Conservation (phyloP, 345 rosid genomes). For the Sonneratia caseolaris region DNA sequence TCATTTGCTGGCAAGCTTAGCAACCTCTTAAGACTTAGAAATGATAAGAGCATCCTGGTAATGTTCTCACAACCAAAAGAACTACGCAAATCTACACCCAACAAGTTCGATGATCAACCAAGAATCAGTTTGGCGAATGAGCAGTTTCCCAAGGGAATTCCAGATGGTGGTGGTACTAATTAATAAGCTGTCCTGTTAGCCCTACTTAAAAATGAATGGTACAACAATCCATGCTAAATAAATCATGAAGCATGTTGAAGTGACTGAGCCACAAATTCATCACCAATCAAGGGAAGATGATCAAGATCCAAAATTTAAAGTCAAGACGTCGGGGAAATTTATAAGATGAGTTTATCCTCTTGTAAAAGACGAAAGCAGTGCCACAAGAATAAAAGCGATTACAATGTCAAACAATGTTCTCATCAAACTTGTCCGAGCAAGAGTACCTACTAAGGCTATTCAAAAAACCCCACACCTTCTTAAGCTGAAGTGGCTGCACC, state of each 20-base stretch:
- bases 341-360: not conserved
- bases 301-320: not conserved
- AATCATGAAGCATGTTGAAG: not conserved
- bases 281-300: not conserved
- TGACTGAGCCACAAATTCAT: not conserved
- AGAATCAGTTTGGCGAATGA: too few relatives aligned
- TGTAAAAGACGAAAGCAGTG: not conserved
- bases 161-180: too few relatives aligned
- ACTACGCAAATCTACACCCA: too few relatives aligned
- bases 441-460: slow-evolving; percentile 1
- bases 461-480: not conserved
- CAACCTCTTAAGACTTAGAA: too few relatives aligned
- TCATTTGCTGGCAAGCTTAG: too few relatives aligned
- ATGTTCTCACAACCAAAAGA: too few relatives aligned
- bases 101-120: too few relatives aligned
- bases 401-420: slow-evolving; percentile 3
- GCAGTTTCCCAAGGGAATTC: too few relatives aligned
- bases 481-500: slow-evolving; percentile 13
- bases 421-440: not conserved
- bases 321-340: not conserved
- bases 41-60: too few relatives aligned
- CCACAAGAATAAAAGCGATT: not conserved
- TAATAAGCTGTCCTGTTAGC: too few relatives aligned
- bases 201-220: not conserved
- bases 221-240: not conserved